A percentile compares a stretch with the other conserved stretches of the same genome.
These are phyloP conservation scores for Endocalyx cinctus DNA, from an alignment of 2,329 filamentous ascomycete genomes.

Conservation along the genomic window DNA sequence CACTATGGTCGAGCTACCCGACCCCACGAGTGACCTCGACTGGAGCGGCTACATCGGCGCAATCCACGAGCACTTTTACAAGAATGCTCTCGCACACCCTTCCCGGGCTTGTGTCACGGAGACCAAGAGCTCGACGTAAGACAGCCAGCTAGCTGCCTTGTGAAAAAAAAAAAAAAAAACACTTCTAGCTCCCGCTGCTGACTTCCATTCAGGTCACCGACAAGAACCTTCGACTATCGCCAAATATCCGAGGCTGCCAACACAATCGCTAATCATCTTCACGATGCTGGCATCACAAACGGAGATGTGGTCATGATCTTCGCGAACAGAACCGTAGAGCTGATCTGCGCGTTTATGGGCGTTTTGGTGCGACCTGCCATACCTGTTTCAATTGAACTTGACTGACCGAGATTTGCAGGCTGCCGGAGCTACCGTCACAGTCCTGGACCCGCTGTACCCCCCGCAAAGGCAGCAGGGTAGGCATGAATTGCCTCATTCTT, in stretches of 20 bases:
- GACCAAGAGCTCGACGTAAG: constrained; percentile 33
- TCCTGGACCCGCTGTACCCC: constrained; percentile 79
- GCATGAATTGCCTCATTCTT: too few relatives aligned
- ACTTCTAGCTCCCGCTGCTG: constrained; percentile 1
- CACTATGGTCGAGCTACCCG: too few relatives aligned
- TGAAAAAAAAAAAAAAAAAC: too few relatives aligned
- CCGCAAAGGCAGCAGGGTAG: constrained; percentile 66
- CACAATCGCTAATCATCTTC: constrained; percentile 72
- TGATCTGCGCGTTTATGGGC: constrained; percentile 72
- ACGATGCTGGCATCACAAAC: constrained; percentile 64
- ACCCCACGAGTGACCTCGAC: constrained; percentile 63
- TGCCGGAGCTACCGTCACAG: constrained; percentile 58
- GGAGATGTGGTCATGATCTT: constrained; percentile 95
- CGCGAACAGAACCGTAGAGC: constrained; percentile 71
- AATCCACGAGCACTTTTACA: constrained; percentile 66
- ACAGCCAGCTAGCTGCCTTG: background rate
- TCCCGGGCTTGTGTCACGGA: constrained; percentile 50
- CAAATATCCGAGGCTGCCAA: constrained; percentile 87
- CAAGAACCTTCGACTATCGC: constrained; percentile 72
- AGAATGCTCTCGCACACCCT: constrained; percentile 64
- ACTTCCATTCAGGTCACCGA: constrained; percentile 36
- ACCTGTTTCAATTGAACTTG: constrained; percentile 38
- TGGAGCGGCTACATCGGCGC: constrained; percentile 62
- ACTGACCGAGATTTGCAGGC: constrained; percentile 12
- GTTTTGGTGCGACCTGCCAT: constrained; percentile 37